Evolutionary conservation across 345 rosid genomes (phyloP).

Genomic region (Acer saccharum): DNA sequence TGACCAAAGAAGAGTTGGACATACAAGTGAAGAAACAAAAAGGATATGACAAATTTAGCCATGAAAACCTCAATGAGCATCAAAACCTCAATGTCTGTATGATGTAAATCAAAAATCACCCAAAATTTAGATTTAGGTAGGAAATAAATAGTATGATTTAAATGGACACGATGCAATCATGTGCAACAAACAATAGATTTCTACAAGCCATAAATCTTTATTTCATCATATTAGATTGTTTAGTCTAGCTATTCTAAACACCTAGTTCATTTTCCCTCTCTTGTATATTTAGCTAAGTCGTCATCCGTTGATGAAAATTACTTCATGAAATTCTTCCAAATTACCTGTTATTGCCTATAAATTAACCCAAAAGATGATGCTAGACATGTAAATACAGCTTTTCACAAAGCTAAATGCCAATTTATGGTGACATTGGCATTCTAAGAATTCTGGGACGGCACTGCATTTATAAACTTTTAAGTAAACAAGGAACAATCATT

Average conservation of each 20-base stretch:
- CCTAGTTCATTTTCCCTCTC: neutral
- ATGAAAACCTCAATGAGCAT: neutral
- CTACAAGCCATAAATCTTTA: too few species aligned
- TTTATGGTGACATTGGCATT: neutral
- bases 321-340: constrained; percentile 4
- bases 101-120: neutral
- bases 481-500: constrained; percentile 14
- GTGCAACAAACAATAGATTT: too few species aligned
- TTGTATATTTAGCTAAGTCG: constrained; percentile 1
- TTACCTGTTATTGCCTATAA: neutral
- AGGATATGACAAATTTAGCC: neutral
- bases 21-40: neutral
- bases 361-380: neutral
- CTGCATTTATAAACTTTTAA: neutral
- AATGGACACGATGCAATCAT: too few species aligned
- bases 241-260: neutral
- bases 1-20: constrained; percentile 1
- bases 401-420: constrained; percentile 5
- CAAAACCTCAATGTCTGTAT: neutral
- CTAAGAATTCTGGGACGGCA: neutral
- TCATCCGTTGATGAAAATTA: neutral
- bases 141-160: too few species aligned
- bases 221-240: neutral
- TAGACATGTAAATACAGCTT: constrained; percentile 1
- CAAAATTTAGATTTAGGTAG: too few species aligned